phyloP scores from a whole-genome alignment of 306 rosid genomes.

The Arachis stenosperma region DNA sequence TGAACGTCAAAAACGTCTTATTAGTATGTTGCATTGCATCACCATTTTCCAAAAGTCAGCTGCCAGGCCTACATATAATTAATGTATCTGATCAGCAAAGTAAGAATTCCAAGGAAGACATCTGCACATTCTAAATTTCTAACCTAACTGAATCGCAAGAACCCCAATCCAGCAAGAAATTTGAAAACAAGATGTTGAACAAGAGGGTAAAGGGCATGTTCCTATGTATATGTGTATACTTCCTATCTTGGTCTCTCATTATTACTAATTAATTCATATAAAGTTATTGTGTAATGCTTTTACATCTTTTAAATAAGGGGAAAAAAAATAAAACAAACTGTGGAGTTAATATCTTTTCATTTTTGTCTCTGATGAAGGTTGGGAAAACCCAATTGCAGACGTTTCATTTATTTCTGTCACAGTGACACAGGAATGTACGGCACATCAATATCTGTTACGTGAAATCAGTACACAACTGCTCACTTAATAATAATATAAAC shows the following conservation, averaged over 20 bases:
- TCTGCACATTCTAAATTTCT: slow-evolving; percentile 41
- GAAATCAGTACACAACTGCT: slow-evolving; percentile 40
- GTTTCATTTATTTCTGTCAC: slow-evolving; percentile 58
- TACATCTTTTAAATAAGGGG: too few species aligned
- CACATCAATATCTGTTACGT: slow-evolving; percentile 40
- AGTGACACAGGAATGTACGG: slow-evolving; percentile 57
- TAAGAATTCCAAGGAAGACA: slow-evolving; percentile 26
- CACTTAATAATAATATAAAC: slow-evolving; percentile 27
- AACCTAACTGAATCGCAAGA: slow-evolving; percentile 25
- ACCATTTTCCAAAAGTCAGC: slow-evolving; percentile 18
- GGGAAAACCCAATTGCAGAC: slow-evolving; percentile 59
- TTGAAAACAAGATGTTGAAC: not conserved
- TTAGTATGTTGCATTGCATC: not conserved
- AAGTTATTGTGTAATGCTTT: not conserved
- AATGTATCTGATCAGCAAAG: slow-evolving; percentile 37
- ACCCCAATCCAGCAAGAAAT: slow-evolving; percentile 14
- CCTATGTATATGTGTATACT: slow-evolving; percentile 7
- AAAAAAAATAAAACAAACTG: not conserved
- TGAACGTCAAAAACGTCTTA: not conserved
- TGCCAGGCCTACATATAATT: slow-evolving; percentile 33
- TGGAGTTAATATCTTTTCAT: not conserved
- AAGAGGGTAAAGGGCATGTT: not conserved
- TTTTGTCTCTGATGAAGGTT: slow-evolving; percentile 14
- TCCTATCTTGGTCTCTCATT: not conserved
- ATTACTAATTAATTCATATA: not conserved